Evolutionary conservation across 2,329 filamentous ascomycete species (phyloP).

Genomic region (Talaromyces amestolkiae): DNA sequence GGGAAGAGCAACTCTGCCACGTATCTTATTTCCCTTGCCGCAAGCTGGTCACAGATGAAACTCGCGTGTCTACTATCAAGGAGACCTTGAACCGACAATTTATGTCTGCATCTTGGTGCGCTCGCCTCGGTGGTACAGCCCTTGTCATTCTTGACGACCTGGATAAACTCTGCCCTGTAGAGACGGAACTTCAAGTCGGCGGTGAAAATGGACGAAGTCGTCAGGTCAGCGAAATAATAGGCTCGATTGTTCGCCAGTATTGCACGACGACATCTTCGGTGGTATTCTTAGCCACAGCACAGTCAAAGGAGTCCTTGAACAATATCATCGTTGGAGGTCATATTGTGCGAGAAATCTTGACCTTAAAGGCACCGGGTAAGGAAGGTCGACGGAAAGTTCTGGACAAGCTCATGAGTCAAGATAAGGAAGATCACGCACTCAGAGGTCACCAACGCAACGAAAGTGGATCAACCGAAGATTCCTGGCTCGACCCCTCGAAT

Average conservation of each 20-base stretch:
- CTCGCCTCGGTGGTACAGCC: conserved; percentile 76
- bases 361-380: conserved; percentile 87
- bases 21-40: conserved; percentile 83
- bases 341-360: conserved; percentile 85
- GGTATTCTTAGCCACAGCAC: conserved; percentile 83
- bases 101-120: conserved; percentile 86
- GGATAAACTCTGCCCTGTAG: conserved; percentile 86
- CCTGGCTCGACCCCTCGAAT: conserved; percentile 74
- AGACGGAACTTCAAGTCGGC: conserved; percentile 90
- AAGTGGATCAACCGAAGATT: conserved; percentile 51
- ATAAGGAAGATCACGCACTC: conserved; percentile 39
- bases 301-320: conserved; percentile 89
- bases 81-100: conserved; percentile 82
- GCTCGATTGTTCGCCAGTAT: conserved; percentile 78
- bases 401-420: conserved; percentile 66
- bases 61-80: conserved; percentile 82
- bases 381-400: conserved; percentile 80
- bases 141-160: conserved; percentile 89
- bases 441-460: conserved; percentile 38
- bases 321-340: conserved; percentile 88
- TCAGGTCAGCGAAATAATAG: conserved; percentile 86
- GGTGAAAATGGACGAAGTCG: conserved; percentile 90
- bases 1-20: conserved; percentile 72
- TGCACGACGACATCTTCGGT: conserved; percentile 77
- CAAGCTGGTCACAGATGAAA: conserved; percentile 87